Conservation (phyloP, 2,329 filamentous ascomycete genomes). For the Xylaria sp. region DNA sequence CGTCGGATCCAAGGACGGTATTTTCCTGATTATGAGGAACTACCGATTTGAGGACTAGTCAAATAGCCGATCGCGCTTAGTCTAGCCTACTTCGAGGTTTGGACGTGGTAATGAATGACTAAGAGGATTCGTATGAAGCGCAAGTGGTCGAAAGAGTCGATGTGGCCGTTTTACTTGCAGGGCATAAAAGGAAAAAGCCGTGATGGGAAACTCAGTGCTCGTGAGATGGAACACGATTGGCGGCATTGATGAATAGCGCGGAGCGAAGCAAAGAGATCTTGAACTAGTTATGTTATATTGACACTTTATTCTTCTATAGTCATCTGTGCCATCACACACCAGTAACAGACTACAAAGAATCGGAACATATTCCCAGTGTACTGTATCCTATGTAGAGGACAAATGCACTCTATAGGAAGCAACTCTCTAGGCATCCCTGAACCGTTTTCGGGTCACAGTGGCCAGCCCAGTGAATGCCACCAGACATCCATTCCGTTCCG, state of each 20-base stretch:
- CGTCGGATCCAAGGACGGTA: constrained; percentile 64
- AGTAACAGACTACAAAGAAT: constrained; percentile 24
- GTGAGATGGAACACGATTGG: neutral
- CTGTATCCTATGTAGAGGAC: constrained; percentile 4
- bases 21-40: constrained; percentile 67
- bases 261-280: neutral
- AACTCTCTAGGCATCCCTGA: neutral
- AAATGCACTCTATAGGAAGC: neutral
- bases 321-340: constrained; percentile 15
- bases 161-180: neutral
- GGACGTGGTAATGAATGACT: neutral
- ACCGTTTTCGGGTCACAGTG: neutral
- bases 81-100: neutral
- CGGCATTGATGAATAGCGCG: neutral
- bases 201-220: neutral
- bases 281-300: constrained; percentile 3
- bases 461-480: constrained; percentile 4
- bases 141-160: too few species aligned
- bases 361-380: constrained; percentile 7
- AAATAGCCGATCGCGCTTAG: too few species aligned
- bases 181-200: neutral
- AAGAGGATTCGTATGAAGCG: too few species aligned
- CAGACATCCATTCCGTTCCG: neutral
- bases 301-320: constrained; percentile 17
- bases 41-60: constrained; percentile 37